These are phyloP conservation scores for Didymella keratinophila DNA, from an alignment of 2,329 filamentous ascomycete genomes.

Conservation along the genomic window DNA sequence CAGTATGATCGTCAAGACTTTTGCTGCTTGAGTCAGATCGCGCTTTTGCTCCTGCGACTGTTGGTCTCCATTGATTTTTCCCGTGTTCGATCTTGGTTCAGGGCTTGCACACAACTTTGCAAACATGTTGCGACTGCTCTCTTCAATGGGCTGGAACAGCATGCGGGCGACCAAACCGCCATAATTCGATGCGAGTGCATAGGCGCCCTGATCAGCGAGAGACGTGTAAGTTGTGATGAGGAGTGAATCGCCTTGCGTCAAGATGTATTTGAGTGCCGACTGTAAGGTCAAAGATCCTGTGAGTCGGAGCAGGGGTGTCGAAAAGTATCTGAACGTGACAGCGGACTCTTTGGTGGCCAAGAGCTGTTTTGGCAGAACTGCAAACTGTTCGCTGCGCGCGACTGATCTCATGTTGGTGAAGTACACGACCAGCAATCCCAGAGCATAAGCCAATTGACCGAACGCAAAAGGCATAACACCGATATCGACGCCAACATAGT, in stretches of 20 bases:
- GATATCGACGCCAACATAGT: constrained; percentile 60
- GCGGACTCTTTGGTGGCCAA: constrained; percentile 42
- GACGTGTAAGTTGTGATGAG: constrained; percentile 81
- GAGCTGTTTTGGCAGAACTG: constrained; percentile 65
- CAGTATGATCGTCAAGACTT: constrained; percentile 70
- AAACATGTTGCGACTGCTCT: constrained; percentile 89
- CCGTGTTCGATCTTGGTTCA: constrained; percentile 22
- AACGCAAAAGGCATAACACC: constrained; percentile 89
- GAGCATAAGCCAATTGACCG: constrained; percentile 81
- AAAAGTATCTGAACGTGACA: constrained; percentile 60
- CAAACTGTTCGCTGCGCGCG: constrained; percentile 69
- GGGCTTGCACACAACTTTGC: constrained; percentile 72
- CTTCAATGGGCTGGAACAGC: constrained; percentile 93
- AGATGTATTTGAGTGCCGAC: constrained; percentile 86
- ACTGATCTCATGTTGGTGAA: constrained; percentile 65
- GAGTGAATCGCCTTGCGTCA: constrained; percentile 94
- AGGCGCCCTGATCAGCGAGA: constrained; percentile 84
- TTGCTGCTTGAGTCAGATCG: constrained; percentile 50
- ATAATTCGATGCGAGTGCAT: constrained; percentile 91
- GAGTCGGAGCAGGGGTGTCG: constrained; percentile 73
- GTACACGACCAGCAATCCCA: constrained; percentile 75
- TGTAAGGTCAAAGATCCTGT: constrained; percentile 86
- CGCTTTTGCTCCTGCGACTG: constrained; percentile 29
- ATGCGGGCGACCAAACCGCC: constrained; percentile 87
- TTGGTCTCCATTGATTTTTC: constrained; percentile 4